Base-by-base conservation (phyloP, 2,329 filamentous ascomycete genomes). In the Lasiodiplodia gonubiensis region DNA sequence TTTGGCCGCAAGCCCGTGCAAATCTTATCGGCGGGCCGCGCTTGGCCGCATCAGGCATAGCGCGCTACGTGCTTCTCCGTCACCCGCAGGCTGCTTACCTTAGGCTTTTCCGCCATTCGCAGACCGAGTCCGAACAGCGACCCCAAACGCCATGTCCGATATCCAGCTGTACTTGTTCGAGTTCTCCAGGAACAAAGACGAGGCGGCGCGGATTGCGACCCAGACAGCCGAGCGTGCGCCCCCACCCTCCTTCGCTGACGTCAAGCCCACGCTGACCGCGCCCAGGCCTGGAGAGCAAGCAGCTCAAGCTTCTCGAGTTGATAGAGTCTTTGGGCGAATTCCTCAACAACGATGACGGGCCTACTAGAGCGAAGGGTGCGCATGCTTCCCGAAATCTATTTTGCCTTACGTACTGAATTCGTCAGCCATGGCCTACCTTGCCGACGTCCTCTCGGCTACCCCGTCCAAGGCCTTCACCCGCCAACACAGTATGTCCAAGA, bases 251-350 rank as follows among this genome's bases (percentile, higher is more conserved):
- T 39, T 16, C 54, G 25, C 54, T 57, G 67, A 46, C 54, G 35
- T 55, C 33, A 64, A 52, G 42, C 48, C 67, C 53, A 54, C 27
- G 53, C 67, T 70, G 59, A 71, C 65, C 39, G 48, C 42, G 59
- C 46, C 35, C 69, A 89, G 86, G 85, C 75, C 80, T 91, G 69
- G 84, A 88, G 74, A 81, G 77, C 72, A 88, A 86, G 70, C 81
- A 89, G 71, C 80, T 86, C 64, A 89, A 86, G 71, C 80, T 91
- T 39, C 82, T 90, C 67, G 84, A 85, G 65, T 78, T 90, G 60
- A 86, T 91, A 66, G 86, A 89, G 73, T 87, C 86, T 53, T 80
- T 90, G 37, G 86, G 87, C 23, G 87, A 89, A 75, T 90, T 90
- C 71, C 84, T 91, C 73, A 90, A 89, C 71, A 86, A 89, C 75